Evolutionary conservation across 2,329 filamentous ascomycete genomes (phyloP).

Genomic region (Botrytis medusae): DNA sequence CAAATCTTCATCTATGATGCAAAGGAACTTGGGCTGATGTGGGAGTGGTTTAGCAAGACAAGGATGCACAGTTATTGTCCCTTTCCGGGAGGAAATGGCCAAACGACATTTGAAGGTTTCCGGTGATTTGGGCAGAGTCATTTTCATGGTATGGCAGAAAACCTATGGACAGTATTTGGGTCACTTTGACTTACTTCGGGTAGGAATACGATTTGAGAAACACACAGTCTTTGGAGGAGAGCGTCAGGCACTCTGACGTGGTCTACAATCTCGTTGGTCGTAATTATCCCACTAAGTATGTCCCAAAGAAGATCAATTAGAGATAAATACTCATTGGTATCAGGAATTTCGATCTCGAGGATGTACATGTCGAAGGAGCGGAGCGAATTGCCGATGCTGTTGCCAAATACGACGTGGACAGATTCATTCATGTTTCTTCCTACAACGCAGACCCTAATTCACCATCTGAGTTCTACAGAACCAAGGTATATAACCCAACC

Average conservation of each 20-base stretch:
- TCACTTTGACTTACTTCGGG: not conserved
- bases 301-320: slow-evolving; percentile 20
- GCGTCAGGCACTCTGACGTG: slow-evolving; percentile 93
- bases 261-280: slow-evolving; percentile 96
- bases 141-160: slow-evolving; percentile 66
- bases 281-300: slow-evolving; percentile 92
- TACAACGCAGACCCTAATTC: slow-evolving; percentile 85
- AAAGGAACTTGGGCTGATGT: slow-evolving; percentile 30
- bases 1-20: not conserved
- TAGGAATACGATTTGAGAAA: slow-evolving; percentile 95
- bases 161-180: not conserved
- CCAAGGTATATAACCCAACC: slow-evolving; percentile 57
- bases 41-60: slow-evolving; percentile 64
- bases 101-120: slow-evolving; percentile 95
- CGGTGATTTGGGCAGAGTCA: slow-evolving; percentile 87
- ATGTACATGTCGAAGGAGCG: slow-evolving; percentile 89
- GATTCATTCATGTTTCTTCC: slow-evolving; percentile 94
- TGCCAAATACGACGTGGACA: slow-evolving; percentile 96
- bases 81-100: slow-evolving; percentile 95
- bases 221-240: slow-evolving; percentile 93
- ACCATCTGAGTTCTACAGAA: slow-evolving; percentile 83
- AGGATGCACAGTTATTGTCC: slow-evolving; percentile 91
- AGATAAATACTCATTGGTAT: slow-evolving; percentile 38
- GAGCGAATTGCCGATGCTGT: slow-evolving; percentile 91
- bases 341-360: slow-evolving; percentile 89